Base-by-base conservation (phyloP, 768 basidiomycete species). In the Clathrus columnatus region DNA sequence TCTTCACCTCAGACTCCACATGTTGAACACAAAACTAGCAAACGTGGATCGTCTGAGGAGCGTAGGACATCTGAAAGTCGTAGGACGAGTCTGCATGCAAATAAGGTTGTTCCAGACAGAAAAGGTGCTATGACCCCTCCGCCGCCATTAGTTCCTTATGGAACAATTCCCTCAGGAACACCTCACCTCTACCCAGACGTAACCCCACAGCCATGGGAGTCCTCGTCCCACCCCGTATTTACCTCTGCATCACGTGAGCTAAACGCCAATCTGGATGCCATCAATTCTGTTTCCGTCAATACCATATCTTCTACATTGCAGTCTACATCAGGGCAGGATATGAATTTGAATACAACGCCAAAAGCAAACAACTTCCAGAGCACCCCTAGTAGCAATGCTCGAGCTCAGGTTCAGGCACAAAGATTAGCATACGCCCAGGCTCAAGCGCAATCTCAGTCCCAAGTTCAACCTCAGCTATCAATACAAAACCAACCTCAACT, bases 401-500 rank as follows among this genome's bases (percentile, higher is more conserved):
- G 36, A 3, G 36, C 23, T 18, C 46, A 20, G n/a, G n/a, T 26
- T 18, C 42, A 55, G 30, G 46, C 23, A 20, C 27, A 27, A 7
- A 24, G 11, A 10, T n/a, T 47, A 32, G 32, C 20, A 53, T 50
- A 61, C 45, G 62, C 66, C 7, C 65, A 62, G 46, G 60, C 64
- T 10, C 62, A 59, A 28, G 64, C 64, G 63, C 61, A 61, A 24
- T 55, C 61, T 14, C 62, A 61, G 30, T 59, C 61, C 7, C 61
- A 69, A 28, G 32, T 63, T 60, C 30, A 67, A 60, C 48, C 45
- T 61, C 60, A 48, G 59, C 65, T 46, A 54, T 58, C 20, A 62
- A 60, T 49, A 44, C 53, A 66, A 65, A 43, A 59, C n/a, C 58
- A 59, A 28, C 61, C 62, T 20, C 59, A 64, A 30, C 63, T 64